Conservation (phyloP, 176 grass and related monocot species). For the Oryza meridionalis region DNA sequence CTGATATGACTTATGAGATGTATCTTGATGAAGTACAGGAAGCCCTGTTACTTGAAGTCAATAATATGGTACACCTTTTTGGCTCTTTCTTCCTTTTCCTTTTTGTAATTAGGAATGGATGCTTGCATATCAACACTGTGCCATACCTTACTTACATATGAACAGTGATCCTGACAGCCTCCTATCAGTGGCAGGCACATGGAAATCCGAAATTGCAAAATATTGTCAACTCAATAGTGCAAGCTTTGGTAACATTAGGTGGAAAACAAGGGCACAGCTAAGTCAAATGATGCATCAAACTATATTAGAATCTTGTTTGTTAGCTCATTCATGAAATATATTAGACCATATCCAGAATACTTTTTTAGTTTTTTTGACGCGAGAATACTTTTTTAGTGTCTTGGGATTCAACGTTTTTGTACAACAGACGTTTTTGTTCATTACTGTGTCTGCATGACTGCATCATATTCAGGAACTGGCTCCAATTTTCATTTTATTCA, state of each 20-base stretch:
- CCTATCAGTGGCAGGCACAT: not conserved
- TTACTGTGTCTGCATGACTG: slow-evolving; percentile 2
- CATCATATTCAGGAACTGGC: slow-evolving; percentile 12
- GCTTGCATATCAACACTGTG: not conserved
- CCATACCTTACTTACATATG: not conserved
- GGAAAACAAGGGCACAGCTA: slow-evolving; percentile 6
- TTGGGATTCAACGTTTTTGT: slow-evolving; percentile 20
- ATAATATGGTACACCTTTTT: slow-evolving; percentile 13
- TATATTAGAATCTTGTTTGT: not conserved
- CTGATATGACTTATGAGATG: slow-evolving; percentile 9
- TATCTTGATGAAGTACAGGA: slow-evolving; percentile 4
- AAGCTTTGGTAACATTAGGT: slow-evolving; percentile 13
- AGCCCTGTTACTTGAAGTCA: not conserved
- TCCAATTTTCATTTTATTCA: slow-evolving; percentile 10
- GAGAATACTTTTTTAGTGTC: too few species aligned
- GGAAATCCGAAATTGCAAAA: slow-evolving; percentile 13
- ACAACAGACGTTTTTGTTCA: not conserved
- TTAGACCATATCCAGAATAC: not conserved
- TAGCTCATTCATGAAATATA: slow-evolving; percentile 5
- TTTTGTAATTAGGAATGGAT: not conserved
- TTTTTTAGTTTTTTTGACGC: too few species aligned
- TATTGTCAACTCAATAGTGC: slow-evolving; percentile 11
- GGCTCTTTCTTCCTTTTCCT: too few species aligned
- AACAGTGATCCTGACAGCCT: not conserved
- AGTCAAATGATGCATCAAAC: slow-evolving; percentile 7